Base-by-base conservation (phyloP, 805 yeast species). In the Torulaspora indica region DNA sequence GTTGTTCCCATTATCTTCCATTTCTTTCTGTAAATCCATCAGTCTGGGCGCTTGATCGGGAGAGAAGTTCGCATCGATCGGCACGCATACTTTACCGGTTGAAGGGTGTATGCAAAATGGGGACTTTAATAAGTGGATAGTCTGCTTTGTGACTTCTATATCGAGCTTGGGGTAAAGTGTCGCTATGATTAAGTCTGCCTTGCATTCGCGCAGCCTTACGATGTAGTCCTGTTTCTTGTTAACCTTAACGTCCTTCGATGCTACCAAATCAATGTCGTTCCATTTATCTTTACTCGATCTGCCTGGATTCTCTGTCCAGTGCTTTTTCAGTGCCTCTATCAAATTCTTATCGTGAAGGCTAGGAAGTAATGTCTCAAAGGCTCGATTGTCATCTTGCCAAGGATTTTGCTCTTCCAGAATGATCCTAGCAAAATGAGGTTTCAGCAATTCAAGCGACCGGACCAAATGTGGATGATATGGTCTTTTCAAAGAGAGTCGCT, bases 61-160 rank as follows among this genome's bases (percentile, higher is more conserved):
- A 55, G 83, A 79, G 58, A 91, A 93, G 7, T 44, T 13, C 18
- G 55, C 61, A 25, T 51, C 49, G 13, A 65, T 83, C 0, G 98
- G 96, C 6, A 93, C 96, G 77, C 98, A 93, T 3, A 93, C 85
- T 56, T 86, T 84, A 6, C 96, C 96, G 0, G 98, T 93, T 2
- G 88, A 82, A 1, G 98, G 98, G 64, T 93, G 98, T 34, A 93
- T 81, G 70, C 98, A 91, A 63, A 93, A 93, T 13, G 98, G 98
- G 1, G 97, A 85, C 62, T 93, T 93, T 56, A 93, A 75, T 67
- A 93, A 80, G 71, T 93, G 98, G 67, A 82, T 87, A 58, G 90
- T 73, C 62, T 85, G 93, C 53, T 82, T 77, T 6, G 98, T 85
- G 28, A 93, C 98, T 64, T 90, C 95, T 38, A 85, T 81, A 76